These are phyloP conservation scores for Xylaria sp. DNA, from an alignment of 2,329 filamentous ascomycete species.

Conservation along the genomic window DNA sequence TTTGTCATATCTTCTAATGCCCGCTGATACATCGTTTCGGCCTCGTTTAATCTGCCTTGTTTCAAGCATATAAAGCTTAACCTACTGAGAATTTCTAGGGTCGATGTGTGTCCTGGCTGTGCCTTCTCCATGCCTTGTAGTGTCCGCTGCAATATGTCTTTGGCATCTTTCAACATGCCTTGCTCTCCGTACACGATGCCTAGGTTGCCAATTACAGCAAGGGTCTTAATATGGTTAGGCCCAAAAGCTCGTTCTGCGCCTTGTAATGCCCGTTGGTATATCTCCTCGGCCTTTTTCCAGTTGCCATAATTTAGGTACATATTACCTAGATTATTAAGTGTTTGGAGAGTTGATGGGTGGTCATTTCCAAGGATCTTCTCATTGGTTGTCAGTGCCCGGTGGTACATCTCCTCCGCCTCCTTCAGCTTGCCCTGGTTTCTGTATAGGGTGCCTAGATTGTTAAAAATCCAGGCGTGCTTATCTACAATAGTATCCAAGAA, in stretches of 20 bases:
- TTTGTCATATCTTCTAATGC: constrained; percentile 41
- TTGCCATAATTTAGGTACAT: too few species aligned
- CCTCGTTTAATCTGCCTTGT: constrained; percentile 40
- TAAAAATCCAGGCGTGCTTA: constrained; percentile 23
- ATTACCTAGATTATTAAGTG: neutral
- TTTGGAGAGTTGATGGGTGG: neutral
- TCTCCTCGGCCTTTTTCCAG: constrained; percentile 41
- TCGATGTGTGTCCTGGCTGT: too few species aligned
- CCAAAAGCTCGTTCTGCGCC: constrained; percentile 25
- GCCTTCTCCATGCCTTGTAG: neutral
- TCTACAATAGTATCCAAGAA: neutral
- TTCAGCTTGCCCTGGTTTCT: constrained; percentile 39
- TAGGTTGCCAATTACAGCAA: neutral
- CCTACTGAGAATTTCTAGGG: too few species aligned
- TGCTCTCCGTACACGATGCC: neutral
- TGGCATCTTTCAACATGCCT: neutral
- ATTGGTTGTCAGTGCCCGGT: neutral
- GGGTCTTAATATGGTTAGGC: neutral
- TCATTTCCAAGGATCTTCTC: constrained; percentile 9
- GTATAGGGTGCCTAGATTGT: constrained; percentile 48
- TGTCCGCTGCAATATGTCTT: neutral
- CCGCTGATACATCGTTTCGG: constrained; percentile 46
- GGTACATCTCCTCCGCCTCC: constrained; percentile 46
- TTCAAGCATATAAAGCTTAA: neutral
- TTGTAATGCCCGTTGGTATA: constrained; percentile 46